Conservation (phyloP, 73 alveolate species). For the Paramecium octaurelia region DNA sequence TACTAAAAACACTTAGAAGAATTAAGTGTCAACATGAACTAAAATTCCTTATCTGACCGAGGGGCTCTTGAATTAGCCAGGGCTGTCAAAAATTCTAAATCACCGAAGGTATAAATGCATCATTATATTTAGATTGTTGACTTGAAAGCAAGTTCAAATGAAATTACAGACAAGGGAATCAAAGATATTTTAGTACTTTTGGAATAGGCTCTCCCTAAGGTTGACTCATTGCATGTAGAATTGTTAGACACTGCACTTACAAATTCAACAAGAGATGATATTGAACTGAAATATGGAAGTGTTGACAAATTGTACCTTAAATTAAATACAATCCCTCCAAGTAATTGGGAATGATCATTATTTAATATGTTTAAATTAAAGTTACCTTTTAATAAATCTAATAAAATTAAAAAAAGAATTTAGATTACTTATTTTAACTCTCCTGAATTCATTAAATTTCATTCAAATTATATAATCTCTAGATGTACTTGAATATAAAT, state of each 20-base stretch:
- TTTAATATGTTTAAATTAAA: background rate
- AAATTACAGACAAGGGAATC: conserved; percentile 12
- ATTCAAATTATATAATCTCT: no score
- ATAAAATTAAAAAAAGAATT: no score
- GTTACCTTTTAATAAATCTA: no score
- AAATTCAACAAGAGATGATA: conserved; percentile 46
- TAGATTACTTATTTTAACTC: no score
- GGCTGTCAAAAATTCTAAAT: conserved; percentile 12
- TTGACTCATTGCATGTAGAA: background rate
- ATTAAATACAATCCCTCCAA: conserved; percentile 41
- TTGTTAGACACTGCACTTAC: conserved; percentile 58
- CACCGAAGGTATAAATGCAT: background rate
- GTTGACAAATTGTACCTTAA: background rate
- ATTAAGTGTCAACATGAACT: conserved; percentile 15
- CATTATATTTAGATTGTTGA: background rate
- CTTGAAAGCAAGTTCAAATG: background rate
- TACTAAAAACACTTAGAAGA: background rate
- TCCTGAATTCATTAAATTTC: no score
- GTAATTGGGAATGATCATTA: conserved; percentile 30
- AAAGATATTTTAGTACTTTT: background rate
- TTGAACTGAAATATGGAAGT: background rate
- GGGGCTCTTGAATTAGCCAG: conserved; percentile 28
- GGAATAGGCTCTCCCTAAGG: background rate
- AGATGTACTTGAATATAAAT: no score
- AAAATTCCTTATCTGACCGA: background rate